Evolutionary conservation across 805 yeast species (phyloP).

Genomic region (Wickerhamiella bombiphila): DNA sequence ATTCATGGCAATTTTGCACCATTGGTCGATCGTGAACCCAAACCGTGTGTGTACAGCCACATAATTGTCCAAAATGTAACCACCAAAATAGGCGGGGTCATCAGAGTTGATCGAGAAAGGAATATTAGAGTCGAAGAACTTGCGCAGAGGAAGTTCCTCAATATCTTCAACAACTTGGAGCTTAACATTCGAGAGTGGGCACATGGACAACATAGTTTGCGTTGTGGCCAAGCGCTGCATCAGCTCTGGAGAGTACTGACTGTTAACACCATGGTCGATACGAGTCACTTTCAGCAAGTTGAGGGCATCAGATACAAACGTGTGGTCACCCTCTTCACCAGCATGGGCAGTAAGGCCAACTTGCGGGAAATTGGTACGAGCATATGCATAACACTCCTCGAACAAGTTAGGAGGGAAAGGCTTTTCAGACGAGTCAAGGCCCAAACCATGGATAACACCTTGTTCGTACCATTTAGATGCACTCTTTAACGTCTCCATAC

Average conservation of each 20-base stretch:
- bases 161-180: slow-evolving; percentile 60
- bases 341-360: slow-evolving; percentile 60
- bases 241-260: slow-evolving; percentile 39
- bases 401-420: slow-evolving; percentile 66
- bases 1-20: slow-evolving; percentile 51
- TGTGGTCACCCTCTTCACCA: slow-evolving; percentile 77
- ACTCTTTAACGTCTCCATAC: slow-evolving; percentile 27
- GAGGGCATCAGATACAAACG: slow-evolving; percentile 45
- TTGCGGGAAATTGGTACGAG: slow-evolving; percentile 26
- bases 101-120: slow-evolving; percentile 67
- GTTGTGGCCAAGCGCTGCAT: slow-evolving; percentile 42
- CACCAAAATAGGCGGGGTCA: slow-evolving; percentile 76
- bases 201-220: slow-evolving; percentile 48
- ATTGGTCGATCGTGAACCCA: slow-evolving; percentile 43
- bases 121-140: slow-evolving; percentile 45
- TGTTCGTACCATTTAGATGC: slow-evolving; percentile 32
- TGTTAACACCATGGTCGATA: slow-evolving; percentile 70
- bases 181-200: slow-evolving; percentile 67
- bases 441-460: slow-evolving; percentile 60
- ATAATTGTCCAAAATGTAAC: slow-evolving; percentile 53
- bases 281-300: slow-evolving; percentile 48
- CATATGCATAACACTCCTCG: slow-evolving; percentile 41
- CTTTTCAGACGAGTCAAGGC: slow-evolving; percentile 67
- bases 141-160: slow-evolving; percentile 47
- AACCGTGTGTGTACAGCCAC: slow-evolving; percentile 32